Evolutionary conservation across 495 filamentous ascomycete species (phyloP).

Genomic region (Talaromyces trachyspermus): DNA sequence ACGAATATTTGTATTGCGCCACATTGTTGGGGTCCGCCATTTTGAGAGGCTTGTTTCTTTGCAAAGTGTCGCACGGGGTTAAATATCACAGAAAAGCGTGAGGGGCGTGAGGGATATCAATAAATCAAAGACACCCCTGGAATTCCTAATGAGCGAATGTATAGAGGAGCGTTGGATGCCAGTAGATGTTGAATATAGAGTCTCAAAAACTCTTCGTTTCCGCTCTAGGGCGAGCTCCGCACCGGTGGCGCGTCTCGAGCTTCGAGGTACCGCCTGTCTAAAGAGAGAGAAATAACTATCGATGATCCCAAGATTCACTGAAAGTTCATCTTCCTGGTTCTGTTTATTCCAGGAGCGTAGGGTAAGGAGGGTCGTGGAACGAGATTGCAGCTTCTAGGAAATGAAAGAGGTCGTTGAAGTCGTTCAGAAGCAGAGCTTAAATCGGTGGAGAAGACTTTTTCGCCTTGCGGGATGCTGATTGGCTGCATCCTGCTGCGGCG

Average conservation of each 20-base stretch:
- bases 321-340: not conserved
- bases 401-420: not conserved
- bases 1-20: conserved; percentile 97
- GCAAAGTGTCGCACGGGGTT: not conserved
- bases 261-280: conserved; percentile 2
- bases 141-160: not conserved
- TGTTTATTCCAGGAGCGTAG: not conserved
- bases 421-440: not conserved
- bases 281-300: not conserved
- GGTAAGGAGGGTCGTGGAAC: not conserved
- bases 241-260: conserved; percentile 6
- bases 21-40: conserved; percentile 91
- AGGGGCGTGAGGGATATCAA: not conserved
- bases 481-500: not conserved
- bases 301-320: not conserved
- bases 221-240: conserved; percentile 7
- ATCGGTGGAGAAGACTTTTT: conserved; percentile 2
- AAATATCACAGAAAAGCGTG: not conserved
- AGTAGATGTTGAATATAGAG: not conserved
- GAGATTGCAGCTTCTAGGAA: not conserved
- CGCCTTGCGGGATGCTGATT: not conserved
- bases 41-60: conserved; percentile 17
- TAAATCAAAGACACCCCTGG: not conserved
- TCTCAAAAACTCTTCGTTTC: conserved; percentile 5
- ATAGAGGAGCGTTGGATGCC: not conserved